These are phyloP conservation scores for Leccinum fibrillosum DNA, from an alignment of 768 basidiomycete species.

Conservation along the genomic window DNA sequence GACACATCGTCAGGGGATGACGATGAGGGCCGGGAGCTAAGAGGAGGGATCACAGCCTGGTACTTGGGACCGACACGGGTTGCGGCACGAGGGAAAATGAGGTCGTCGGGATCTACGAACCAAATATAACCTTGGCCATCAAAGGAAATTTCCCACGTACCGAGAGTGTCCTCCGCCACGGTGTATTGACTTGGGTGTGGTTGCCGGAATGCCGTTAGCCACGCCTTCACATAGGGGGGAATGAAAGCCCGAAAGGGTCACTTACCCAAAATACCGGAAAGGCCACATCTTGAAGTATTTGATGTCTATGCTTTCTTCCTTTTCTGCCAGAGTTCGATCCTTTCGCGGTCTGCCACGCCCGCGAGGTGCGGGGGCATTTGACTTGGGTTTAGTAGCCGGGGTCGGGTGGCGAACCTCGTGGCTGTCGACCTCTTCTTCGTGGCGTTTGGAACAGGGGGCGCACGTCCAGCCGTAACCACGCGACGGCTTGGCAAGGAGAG, in stretches of 20 bases:
- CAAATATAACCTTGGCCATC: conserved; percentile 25
- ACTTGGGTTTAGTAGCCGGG: conserved; percentile 54
- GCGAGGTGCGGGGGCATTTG: conserved; percentile 68
- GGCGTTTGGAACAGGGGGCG: conserved; percentile 83
- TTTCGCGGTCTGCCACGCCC: conserved; percentile 78
- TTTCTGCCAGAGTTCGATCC: conserved; percentile 67
- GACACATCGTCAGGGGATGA: conserved; percentile 22
- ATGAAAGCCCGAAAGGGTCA: conserved; percentile 2
- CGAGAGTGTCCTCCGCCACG: conserved; percentile 86
- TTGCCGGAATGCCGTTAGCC: conserved; percentile 14
- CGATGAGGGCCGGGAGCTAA: conserved; percentile 35
- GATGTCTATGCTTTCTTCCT: conserved; percentile 71
- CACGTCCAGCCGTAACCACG: conserved; percentile 98
- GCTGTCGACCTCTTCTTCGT: conserved; percentile 83
- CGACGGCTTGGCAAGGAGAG: conserved; percentile 85
- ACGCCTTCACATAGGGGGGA: background rate
- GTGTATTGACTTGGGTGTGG: conserved; percentile 68
- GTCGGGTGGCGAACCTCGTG: conserved; percentile 63
- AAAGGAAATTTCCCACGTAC: conserved; percentile 40
- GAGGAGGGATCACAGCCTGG: conserved; percentile 59
- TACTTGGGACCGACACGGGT: conserved; percentile 89
- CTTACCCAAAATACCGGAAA: conserved; percentile 96
- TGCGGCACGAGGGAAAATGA: conserved; percentile 91
- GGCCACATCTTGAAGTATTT: conserved; percentile 92
- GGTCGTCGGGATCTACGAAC: conserved; percentile 85